Evolutionary conservation across 768 basidiomycete species (phyloP).

Genomic region (Lactarius akahatsu): DNA sequence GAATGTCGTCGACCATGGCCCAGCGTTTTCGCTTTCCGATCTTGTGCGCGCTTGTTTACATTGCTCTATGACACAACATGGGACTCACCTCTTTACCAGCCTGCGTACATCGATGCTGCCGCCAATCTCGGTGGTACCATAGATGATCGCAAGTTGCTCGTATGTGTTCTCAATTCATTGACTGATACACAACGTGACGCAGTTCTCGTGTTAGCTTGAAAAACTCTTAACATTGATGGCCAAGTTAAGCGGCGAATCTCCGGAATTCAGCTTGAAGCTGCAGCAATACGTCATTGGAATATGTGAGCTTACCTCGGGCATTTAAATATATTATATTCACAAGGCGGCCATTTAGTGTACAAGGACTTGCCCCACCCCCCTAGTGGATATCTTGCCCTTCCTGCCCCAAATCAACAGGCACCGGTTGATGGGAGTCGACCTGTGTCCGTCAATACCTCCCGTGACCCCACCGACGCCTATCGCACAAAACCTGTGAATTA

Average conservation of each 20-base stretch:
- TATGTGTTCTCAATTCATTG: slow-evolving; percentile 1
- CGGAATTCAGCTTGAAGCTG: slow-evolving; percentile 11
- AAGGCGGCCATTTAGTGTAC: slow-evolving; percentile 18
- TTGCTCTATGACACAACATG: not conserved
- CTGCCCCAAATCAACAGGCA: not conserved
- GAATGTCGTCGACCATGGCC: slow-evolving; percentile 12
- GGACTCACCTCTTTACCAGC: slow-evolving; percentile 10
- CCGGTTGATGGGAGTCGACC: not conserved
- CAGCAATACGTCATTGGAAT: slow-evolving; percentile 23
- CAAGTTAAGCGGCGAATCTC: slow-evolving; percentile 6
- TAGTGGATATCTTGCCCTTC: slow-evolving; percentile 24
- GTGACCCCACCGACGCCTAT: not conserved
- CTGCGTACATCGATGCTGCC: slow-evolving; percentile 21
- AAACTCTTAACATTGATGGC: slow-evolving; percentile 28
- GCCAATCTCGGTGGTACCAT: slow-evolving; percentile 17
- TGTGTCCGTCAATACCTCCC: not conserved
- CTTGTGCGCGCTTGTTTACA: slow-evolving; percentile 16
- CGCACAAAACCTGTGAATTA: slow-evolving; percentile 17
- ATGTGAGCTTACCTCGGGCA: slow-evolving; percentile 14
- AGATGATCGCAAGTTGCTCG: slow-evolving; percentile 27
- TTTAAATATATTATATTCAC: not conserved
- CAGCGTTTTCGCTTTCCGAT: slow-evolving; percentile 18
- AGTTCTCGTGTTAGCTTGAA: slow-evolving; percentile 22
- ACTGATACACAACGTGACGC: not conserved
- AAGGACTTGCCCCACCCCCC: slow-evolving; percentile 31